phyloP scores from a whole-genome alignment of 2,329 filamentous ascomycete genomes.

The Botryotinia narcissicola region DNA sequence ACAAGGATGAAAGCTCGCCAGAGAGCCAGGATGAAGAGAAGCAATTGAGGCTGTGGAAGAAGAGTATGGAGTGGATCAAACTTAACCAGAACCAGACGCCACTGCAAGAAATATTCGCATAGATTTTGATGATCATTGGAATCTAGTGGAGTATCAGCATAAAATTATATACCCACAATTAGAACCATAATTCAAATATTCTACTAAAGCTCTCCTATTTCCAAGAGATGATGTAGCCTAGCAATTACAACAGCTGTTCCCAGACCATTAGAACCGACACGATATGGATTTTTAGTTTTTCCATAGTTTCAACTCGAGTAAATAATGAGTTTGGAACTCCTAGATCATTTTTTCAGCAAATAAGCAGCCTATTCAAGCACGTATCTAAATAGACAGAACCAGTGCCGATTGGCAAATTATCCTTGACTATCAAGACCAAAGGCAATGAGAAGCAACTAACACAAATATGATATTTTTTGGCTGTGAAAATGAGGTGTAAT shows the following conservation, averaged over 20 bases:
- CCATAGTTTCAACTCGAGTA: not conserved
- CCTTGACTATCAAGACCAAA: not conserved
- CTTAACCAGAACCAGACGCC: not conserved
- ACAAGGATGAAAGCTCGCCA: not conserved
- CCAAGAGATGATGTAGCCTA: not conserved
- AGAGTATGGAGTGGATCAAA: slow-evolving; percentile 3
- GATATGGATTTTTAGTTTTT: not conserved
- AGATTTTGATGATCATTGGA: not conserved
- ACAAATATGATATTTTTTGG: not conserved
- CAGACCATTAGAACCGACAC: not conserved
- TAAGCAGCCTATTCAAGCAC: not conserved
- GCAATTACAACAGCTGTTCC: not conserved
- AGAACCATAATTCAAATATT: not conserved
- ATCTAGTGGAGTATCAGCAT: not conserved
- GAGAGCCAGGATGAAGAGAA: slow-evolving; percentile 1
- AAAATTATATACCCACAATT: not conserved
- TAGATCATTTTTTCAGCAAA: not conserved
- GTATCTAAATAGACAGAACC: not conserved
- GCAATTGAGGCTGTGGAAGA: slow-evolving; percentile 6
- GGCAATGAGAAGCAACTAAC: not conserved
- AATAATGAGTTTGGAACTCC: not conserved
- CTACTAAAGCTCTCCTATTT: not conserved
- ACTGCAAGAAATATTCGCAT: not conserved
- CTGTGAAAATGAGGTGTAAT: not conserved
- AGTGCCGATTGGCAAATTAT: not conserved